Conservation (phyloP, 805 yeast species). For the Dipodascopsis uninucleata region DNA sequence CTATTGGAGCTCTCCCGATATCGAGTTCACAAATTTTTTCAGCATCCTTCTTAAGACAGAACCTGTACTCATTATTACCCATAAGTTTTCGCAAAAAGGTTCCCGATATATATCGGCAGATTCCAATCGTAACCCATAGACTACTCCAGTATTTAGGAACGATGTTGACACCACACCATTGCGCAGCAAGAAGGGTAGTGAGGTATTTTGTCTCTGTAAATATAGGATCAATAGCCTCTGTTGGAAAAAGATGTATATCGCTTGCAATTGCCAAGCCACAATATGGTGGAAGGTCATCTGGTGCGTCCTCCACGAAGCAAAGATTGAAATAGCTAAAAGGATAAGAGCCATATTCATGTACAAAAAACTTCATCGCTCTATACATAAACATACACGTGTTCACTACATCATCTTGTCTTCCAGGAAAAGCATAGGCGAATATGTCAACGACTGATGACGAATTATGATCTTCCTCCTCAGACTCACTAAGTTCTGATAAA, state of each 20-base stretch:
- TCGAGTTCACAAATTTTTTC: constrained; percentile 71
- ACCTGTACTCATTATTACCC: constrained; percentile 82
- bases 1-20: constrained; percentile 76
- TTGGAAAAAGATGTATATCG: constrained; percentile 63
- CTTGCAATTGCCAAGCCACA: constrained; percentile 67
- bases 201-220: constrained; percentile 64
- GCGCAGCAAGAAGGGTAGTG: constrained; percentile 70
- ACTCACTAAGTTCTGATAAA: constrained; percentile 44
- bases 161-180: constrained; percentile 91
- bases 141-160: constrained; percentile 77
- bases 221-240: constrained; percentile 74
- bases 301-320: constrained; percentile 62
- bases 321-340: constrained; percentile 82
- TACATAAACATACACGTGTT: constrained; percentile 75
- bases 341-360: constrained; percentile 86
- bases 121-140: constrained; percentile 85
- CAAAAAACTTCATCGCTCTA: constrained; percentile 75
- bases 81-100: constrained; percentile 65
- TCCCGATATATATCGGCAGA: constrained; percentile 75
- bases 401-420: constrained; percentile 50
- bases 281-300: constrained; percentile 54
- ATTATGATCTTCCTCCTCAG: constrained; percentile 35
- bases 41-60: constrained; percentile 58
- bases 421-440: constrained; percentile 61
- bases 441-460: constrained; percentile 38